Evolutionary conservation across 257 asterid species (phyloP).

Genomic region (Henckelia pumila): DNA sequence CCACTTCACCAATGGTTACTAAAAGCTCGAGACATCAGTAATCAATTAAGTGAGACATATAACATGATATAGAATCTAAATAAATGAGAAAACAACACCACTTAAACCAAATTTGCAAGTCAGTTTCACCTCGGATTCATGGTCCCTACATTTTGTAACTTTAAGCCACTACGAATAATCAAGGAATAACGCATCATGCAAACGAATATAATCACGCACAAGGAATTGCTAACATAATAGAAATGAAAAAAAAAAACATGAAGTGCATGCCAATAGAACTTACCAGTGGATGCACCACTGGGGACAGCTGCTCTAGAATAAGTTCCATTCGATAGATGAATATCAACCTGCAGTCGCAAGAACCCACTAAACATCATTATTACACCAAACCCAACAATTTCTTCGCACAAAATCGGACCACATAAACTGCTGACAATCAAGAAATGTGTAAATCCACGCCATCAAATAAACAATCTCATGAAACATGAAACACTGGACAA

Average conservation of each 20-base stretch:
- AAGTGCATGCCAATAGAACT: conserved; percentile 25
- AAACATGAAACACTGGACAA: background rate
- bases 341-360: conserved; percentile 56
- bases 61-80: background rate
- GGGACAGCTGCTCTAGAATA: conserved; percentile 89
- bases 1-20: background rate
- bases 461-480: too few relatives aligned
- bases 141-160: background rate
- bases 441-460: background rate
- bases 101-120: background rate
- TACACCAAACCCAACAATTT: background rate
- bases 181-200: background rate
- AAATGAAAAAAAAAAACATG: background rate
- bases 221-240: background rate
- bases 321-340: conserved; percentile 48
- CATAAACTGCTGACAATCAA: too few relatives aligned
- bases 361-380: background rate
- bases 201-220: background rate
- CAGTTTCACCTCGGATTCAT: background rate
- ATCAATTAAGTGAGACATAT: too few relatives aligned
- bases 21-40: too few relatives aligned
- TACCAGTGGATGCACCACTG: conserved; percentile 96
- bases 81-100: background rate
- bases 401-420: background rate
- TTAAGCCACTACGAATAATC: background rate